A percentile compares a stretch with the other conserved stretches of the same genome.
phyloP scores from a whole-genome alignment of 2,329 filamentous ascomycete species.

The Simplicillium sp. region DNA sequence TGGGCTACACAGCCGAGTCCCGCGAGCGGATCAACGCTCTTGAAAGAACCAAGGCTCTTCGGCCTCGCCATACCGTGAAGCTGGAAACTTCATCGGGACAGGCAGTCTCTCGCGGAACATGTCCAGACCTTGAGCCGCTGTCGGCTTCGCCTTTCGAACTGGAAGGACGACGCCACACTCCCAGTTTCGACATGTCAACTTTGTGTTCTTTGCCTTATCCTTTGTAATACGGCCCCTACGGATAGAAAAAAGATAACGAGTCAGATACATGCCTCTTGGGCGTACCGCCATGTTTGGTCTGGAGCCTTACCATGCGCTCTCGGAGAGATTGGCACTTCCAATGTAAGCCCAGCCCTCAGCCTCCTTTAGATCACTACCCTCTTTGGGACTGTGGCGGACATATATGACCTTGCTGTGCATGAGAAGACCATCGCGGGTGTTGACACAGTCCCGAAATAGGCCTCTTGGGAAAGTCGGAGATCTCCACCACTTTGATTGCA shows the following conservation, averaged over 20 bases:
- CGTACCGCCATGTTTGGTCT: no score
- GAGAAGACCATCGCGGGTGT: constrained; percentile 59
- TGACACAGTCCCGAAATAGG: constrained; percentile 67
- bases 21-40: neutral
- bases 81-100: constrained; percentile 55
- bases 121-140: constrained; percentile 10
- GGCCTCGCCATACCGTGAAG: constrained; percentile 32
- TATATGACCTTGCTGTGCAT: constrained; percentile 79
- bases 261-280: no score
- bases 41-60: constrained; percentile 34
- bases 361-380: constrained; percentile 7
- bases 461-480: constrained; percentile 58
- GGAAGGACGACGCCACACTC: constrained; percentile 83
- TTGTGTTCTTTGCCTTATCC: constrained; percentile 57
- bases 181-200: constrained; percentile 85
- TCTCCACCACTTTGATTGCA: constrained; percentile 65
- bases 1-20: no score
- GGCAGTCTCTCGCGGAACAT: constrained; percentile 48
- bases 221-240: constrained; percentile 67
- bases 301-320: constrained; percentile 71
- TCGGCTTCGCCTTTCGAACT: constrained; percentile 20
- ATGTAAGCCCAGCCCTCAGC: constrained; percentile 66
- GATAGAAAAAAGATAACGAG: constrained; percentile 7
- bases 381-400: constrained; percentile 22
- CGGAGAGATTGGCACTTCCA: constrained; percentile 85